Percentiles rank a stretch among this genome's conserved stretches.
These are phyloP conservation scores for Fusarium algeriense DNA, from an alignment of 2,329 filamentous ascomycete genomes.

Conservation along the genomic window DNA sequence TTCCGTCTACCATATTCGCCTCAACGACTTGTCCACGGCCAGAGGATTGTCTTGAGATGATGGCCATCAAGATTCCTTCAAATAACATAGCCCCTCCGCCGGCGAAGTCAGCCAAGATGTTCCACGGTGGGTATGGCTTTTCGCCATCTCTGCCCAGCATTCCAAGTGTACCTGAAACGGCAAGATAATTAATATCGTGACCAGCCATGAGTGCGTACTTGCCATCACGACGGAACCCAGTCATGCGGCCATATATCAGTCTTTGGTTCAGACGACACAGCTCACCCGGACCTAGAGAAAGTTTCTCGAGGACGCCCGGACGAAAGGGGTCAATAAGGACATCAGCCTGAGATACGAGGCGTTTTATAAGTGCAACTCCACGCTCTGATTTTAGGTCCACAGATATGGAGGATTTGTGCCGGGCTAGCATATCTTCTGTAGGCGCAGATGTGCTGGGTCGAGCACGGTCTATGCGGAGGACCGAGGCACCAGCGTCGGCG, in stretches of 20 bases:
- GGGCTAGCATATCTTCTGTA: slow-evolving; percentile 80
- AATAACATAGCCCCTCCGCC: slow-evolving; percentile 88
- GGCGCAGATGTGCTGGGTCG: slow-evolving; percentile 59
- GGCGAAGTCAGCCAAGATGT: slow-evolving; percentile 91
- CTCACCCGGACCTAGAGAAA: slow-evolving; percentile 79
- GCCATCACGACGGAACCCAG: slow-evolving; percentile 89
- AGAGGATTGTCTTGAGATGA: slow-evolving; percentile 72
- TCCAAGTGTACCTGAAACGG: slow-evolving; percentile 82
- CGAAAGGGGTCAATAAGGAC: slow-evolving; percentile 94
- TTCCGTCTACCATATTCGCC: slow-evolving; percentile 96
- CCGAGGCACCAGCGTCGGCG: slow-evolving; percentile 87
- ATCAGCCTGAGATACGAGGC: slow-evolving; percentile 78
- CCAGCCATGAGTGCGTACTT: slow-evolving; percentile 90
- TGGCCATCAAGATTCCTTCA: slow-evolving; percentile 83
- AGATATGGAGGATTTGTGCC: slow-evolving; percentile 83
- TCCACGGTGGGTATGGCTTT: slow-evolving; percentile 82
- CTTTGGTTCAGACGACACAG: slow-evolving; percentile 77
- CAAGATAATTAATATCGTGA: slow-evolving; percentile 97
- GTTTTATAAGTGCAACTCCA: slow-evolving; percentile 75
- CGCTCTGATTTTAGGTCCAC: slow-evolving; percentile 79
- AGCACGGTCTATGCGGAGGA: slow-evolving; percentile 85
- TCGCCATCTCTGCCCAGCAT: slow-evolving; percentile 78
- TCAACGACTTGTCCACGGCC: slow-evolving; percentile 90
- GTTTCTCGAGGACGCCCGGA: slow-evolving; percentile 87
- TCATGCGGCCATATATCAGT: slow-evolving; percentile 86